phyloP scores from a whole-genome alignment of 257 asterid species.

The Forsythia viridissima region DNA sequence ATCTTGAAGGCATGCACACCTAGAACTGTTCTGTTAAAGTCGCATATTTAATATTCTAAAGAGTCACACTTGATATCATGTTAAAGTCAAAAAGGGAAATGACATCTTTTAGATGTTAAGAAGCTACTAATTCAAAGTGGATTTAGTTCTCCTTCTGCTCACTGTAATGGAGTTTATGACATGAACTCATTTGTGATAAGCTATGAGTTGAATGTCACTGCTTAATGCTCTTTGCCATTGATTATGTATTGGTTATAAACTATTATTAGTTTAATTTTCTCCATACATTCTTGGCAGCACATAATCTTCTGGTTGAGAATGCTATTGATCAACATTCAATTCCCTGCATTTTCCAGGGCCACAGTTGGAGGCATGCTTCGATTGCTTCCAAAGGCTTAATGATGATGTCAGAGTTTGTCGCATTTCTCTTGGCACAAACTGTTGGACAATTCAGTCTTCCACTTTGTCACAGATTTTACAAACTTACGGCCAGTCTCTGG shows the following conservation, averaged over 20 bases:
- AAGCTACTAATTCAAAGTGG: constrained; percentile 7
- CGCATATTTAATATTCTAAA: constrained; percentile 5
- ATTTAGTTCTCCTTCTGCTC: constrained; percentile 8
- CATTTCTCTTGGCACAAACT: constrained; percentile 52
- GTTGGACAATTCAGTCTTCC: constrained; percentile 40
- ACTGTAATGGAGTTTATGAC: constrained; percentile 4
- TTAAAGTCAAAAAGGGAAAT: constrained; percentile 23
- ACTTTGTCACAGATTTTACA: constrained; percentile 37
- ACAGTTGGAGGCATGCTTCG: constrained; percentile 55
- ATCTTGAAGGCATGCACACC: background rate
- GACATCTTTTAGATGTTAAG: background rate
- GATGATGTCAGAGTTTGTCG: constrained; percentile 47
- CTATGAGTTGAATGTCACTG: background rate
- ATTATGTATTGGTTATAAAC: constrained; percentile 9
- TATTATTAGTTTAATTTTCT: constrained; percentile 23
- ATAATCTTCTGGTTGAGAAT: constrained; percentile 31
- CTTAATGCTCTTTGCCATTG: constrained; percentile 3
- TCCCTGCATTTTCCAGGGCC: constrained; percentile 67
- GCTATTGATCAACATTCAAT: constrained; percentile 45
- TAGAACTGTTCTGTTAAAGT: constrained; percentile 4
- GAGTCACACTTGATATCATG: constrained; percentile 2
- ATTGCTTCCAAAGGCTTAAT: constrained; percentile 59
- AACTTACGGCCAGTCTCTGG: constrained; percentile 48
- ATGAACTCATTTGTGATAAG: background rate
- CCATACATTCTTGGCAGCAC: constrained; percentile 31